A percentile compares a stretch with the other conserved stretches of the same genome.
These are phyloP conservation scores for Gypsophila paniculata DNA, from an alignment of 179 eudicot genomes.

Conservation along the genomic window DNA sequence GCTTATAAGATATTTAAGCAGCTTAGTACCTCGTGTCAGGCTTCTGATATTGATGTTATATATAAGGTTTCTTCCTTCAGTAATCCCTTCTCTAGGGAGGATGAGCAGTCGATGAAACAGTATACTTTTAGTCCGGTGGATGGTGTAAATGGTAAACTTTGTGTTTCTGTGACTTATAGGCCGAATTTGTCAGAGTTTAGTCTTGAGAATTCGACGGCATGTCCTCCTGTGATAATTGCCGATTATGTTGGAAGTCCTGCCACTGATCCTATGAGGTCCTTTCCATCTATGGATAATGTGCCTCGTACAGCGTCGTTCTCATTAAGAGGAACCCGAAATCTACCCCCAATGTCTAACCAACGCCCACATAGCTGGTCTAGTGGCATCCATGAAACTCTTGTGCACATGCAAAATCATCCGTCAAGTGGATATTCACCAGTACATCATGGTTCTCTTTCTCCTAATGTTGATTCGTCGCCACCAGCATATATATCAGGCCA, in stretches of 20 bases:
- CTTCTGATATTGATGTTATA: slow-evolving; percentile 56
- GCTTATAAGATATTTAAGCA: slow-evolving; percentile 67
- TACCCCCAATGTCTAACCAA: slow-evolving; percentile 48
- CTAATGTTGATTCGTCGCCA: slow-evolving; percentile 43
- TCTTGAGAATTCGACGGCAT: slow-evolving; percentile 55
- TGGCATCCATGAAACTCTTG: slow-evolving; percentile 47
- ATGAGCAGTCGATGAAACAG: slow-evolving; percentile 62
- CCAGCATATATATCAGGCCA: slow-evolving; percentile 47
- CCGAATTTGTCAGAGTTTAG: slow-evolving; percentile 60
- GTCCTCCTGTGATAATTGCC: slow-evolving; percentile 75
- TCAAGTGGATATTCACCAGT: slow-evolving; percentile 56
- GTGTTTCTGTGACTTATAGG: slow-evolving; percentile 74
- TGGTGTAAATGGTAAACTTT: slow-evolving; percentile 71
- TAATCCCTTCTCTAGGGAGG: slow-evolving; percentile 69
- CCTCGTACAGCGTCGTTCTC: slow-evolving; percentile 47
- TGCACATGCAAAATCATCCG: slow-evolving; percentile 39
- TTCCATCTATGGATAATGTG: slow-evolving; percentile 52
- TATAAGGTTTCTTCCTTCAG: slow-evolving; percentile 77
- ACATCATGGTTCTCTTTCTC: slow-evolving; percentile 32
- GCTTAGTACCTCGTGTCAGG: slow-evolving; percentile 45
- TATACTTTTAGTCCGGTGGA: slow-evolving; percentile 63
- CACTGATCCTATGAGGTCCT: slow-evolving; percentile 75
- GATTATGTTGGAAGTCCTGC: slow-evolving; percentile 98
- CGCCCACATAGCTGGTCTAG: slow-evolving; percentile 93
- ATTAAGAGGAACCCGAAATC: slow-evolving; percentile 38